These are phyloP conservation scores for Isabelozyma pseudorhagii DNA, from an alignment of 805 yeast species.

Conservation along the genomic window DNA sequence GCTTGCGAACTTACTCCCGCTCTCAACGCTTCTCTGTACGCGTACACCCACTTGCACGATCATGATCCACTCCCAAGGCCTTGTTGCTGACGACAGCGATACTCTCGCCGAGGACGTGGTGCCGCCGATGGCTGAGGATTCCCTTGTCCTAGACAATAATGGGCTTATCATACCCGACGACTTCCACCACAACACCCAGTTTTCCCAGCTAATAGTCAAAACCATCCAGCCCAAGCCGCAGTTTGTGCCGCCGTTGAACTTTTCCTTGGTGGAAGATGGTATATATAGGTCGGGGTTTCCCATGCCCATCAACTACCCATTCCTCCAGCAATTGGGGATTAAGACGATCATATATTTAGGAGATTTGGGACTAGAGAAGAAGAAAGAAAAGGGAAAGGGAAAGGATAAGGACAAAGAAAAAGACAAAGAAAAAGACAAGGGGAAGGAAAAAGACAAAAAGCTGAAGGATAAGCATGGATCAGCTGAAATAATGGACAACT, in stretches of 20 bases:
- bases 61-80: not conserved
- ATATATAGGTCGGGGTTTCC: conserved; percentile 94
- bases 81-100: no score
- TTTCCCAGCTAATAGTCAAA: conserved; percentile 4
- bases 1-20: not conserved
- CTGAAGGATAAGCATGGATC: conserved; percentile 49
- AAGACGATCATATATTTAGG: conserved; percentile 81
- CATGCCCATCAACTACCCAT: conserved; percentile 79
- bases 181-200: not conserved
- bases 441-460: conserved; percentile 10
- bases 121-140: no score
- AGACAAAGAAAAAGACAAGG: conserved; percentile 6
- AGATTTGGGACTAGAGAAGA: conserved; percentile 45
- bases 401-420: conserved; percentile 6
- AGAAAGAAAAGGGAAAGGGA: conserved; percentile 12
- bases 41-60: no score
- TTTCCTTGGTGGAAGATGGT: conserved; percentile 82
- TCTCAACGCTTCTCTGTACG: not conserved
- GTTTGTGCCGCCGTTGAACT: conserved; percentile 86
- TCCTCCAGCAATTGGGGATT: conserved; percentile 63
- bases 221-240: conserved; percentile 12
- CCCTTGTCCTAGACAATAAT: not conserved
- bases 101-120: no score
- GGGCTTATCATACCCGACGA: not conserved
- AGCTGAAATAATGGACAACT: conserved; percentile 49